phyloP scores from a whole-genome alignment of 768 basidiomycete species.

The Podaxis carcinomalis region DNA sequence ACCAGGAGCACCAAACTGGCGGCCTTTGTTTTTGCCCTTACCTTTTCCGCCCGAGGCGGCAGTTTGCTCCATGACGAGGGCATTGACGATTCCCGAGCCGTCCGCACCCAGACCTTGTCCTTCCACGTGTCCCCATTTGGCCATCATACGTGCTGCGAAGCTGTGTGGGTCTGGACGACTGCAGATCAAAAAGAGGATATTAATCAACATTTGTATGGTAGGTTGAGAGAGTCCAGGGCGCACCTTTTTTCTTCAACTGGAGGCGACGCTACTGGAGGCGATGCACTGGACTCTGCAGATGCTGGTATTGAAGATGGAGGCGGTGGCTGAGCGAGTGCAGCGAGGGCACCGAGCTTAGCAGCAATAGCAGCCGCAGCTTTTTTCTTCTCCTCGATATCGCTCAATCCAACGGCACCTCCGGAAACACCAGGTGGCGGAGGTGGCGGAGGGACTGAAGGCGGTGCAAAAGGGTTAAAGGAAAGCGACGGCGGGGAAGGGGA shows the following conservation, averaged over 20 bases:
- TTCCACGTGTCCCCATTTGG: conserved; percentile 94
- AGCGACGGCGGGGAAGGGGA: conserved; percentile 47
- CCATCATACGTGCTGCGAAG: conserved; percentile 87
- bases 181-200: neutral
- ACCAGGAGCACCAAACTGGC: conserved; percentile 28
- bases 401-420: conserved; percentile 1
- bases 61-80: conserved; percentile 74
- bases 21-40: conserved; percentile 30
- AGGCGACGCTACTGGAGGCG: neutral
- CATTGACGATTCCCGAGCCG: conserved; percentile 83
- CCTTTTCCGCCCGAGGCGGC: conserved; percentile 25
- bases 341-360: conserved; percentile 63
- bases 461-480: conserved; percentile 70
- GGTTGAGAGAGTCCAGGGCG: neutral
- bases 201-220: neutral
- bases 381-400: conserved; percentile 57
- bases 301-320: conserved; percentile 25
- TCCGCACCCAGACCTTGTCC: conserved; percentile 89
- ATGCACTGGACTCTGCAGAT: conserved; percentile 23
- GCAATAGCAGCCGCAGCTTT: conserved; percentile 83
- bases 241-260: conserved; percentile 21
- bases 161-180: conserved; percentile 57
- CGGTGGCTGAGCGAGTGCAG: conserved; percentile 22
- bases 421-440: conserved; percentile 27
- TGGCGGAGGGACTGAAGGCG: conserved; percentile 55